These are phyloP conservation scores for Tolypocladium endophyticum DNA, from an alignment of 2,329 filamentous ascomycete genomes.

Conservation along the genomic window DNA sequence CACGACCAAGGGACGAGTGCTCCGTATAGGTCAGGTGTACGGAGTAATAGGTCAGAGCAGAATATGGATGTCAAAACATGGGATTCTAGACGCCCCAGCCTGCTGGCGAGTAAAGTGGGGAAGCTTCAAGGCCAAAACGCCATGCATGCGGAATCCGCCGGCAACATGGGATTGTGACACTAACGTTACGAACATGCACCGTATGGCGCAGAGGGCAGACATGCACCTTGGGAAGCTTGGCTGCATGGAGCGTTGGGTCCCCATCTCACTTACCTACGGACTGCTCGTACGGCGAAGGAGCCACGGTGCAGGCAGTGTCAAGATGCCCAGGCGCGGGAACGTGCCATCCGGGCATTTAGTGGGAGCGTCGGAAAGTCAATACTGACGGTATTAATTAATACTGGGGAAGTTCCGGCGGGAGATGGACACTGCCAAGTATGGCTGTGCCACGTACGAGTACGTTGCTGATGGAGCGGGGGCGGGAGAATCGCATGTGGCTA, in stretches of 20 bases:
- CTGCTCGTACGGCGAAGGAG: not conserved
- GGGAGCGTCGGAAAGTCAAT: not conserved
- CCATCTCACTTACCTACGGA: not conserved
- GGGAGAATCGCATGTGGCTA: not conserved
- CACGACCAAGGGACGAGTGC: no score
- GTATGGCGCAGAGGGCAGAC: not conserved
- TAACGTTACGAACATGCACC: not conserved
- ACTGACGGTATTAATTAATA: not conserved
- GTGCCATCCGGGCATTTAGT: not conserved
- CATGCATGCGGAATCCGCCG: not conserved
- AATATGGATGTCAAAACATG: not conserved
- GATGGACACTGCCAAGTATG: not conserved
- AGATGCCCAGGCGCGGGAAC: not conserved
- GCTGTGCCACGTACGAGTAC: not conserved
- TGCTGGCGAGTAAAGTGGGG: not conserved
- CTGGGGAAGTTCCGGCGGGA: not conserved
- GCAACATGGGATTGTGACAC: not conserved
- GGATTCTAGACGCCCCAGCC: not conserved
- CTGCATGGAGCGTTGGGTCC: not conserved
- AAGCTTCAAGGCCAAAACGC: not conserved
- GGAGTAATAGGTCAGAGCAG: not conserved
- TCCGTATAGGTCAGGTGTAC: no score
- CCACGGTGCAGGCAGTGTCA: not conserved
- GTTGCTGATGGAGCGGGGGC: not conserved
- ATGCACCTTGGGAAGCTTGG: not conserved